These are phyloP conservation scores for Psilocybe sp. DNA, from an alignment of 768 basidiomycete species.

Conservation along the genomic window DNA sequence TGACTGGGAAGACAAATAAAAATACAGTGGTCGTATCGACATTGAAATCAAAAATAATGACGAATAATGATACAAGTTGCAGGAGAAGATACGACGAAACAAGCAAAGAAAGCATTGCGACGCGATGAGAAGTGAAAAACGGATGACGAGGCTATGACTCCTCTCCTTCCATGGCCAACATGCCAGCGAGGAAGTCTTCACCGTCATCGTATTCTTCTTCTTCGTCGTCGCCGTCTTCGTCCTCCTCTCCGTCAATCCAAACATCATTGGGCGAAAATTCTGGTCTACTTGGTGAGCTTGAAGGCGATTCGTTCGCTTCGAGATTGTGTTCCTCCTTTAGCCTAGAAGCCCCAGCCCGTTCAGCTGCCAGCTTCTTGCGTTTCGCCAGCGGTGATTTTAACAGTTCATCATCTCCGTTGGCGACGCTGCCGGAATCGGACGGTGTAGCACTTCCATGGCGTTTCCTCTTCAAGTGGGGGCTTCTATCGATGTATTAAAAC, in stretches of 20 bases:
- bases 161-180: constrained; percentile 64
- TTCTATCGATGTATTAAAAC: constrained; percentile 17
- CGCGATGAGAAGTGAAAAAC: constrained; percentile 5
- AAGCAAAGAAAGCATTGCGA: background rate
- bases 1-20: too few relatives aligned
- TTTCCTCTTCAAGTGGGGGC: constrained; percentile 57
- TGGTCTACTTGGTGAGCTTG: constrained; percentile 7
- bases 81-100: background rate
- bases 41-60: background rate
- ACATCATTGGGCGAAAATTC: constrained; percentile 15
- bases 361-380: constrained; percentile 71
- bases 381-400: constrained; percentile 74
- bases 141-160: constrained; percentile 51
- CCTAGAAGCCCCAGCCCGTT: constrained; percentile 61
- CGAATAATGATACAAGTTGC: background rate
- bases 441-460: constrained; percentile 72
- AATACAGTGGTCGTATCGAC: too few relatives aligned
- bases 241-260: constrained; percentile 34
- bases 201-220: constrained; percentile 57
- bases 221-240: constrained; percentile 41
- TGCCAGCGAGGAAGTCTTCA: constrained; percentile 76
- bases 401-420: constrained; percentile 38
- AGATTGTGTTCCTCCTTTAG: constrained; percentile 57
- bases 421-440: constrained; percentile 49
- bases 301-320: constrained; percentile 43